Conservation (phyloP, 441 rosid species). For the Syzygium syzygioides region DNA sequence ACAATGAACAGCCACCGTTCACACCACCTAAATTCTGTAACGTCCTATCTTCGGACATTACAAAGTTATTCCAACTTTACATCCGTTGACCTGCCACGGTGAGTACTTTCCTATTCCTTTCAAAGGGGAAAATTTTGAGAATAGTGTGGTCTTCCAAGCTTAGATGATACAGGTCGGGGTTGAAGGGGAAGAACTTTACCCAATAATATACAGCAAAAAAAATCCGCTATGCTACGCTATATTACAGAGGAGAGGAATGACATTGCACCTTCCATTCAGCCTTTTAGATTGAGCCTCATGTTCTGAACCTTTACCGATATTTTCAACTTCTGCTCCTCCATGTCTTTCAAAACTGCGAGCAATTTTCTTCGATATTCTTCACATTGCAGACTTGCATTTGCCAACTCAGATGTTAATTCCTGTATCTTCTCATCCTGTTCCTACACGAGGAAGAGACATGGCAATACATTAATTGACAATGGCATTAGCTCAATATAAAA, state of each 20-base stretch:
- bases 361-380: slow-evolving; percentile 34
- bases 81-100: background rate
- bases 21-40: background rate
- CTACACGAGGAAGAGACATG: slow-evolving; percentile 1
- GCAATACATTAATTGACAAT: background rate
- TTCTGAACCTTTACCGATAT: slow-evolving; percentile 35
- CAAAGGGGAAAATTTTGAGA: background rate
- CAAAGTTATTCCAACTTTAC: background rate
- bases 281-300: slow-evolving; percentile 27
- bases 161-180: background rate
- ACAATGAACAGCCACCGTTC: background rate
- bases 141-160: background rate
- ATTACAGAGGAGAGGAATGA: background rate
- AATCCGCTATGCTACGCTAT: background rate
- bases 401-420: slow-evolving; percentile 25
- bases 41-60: background rate
- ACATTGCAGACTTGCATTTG: slow-evolving; percentile 26
- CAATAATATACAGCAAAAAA: background rate
- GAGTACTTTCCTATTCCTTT: background rate
- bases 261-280: slow-evolving; percentile 11
- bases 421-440: slow-evolving; percentile 28
- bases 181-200: background rate
- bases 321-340: slow-evolving; percentile 44
- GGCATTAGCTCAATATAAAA: background rate
- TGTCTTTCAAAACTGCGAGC: slow-evolving; percentile 24